Evolutionary conservation across 805 yeast species (phyloP).

Genomic region (Metschnikowia cerradonensis): DNA sequence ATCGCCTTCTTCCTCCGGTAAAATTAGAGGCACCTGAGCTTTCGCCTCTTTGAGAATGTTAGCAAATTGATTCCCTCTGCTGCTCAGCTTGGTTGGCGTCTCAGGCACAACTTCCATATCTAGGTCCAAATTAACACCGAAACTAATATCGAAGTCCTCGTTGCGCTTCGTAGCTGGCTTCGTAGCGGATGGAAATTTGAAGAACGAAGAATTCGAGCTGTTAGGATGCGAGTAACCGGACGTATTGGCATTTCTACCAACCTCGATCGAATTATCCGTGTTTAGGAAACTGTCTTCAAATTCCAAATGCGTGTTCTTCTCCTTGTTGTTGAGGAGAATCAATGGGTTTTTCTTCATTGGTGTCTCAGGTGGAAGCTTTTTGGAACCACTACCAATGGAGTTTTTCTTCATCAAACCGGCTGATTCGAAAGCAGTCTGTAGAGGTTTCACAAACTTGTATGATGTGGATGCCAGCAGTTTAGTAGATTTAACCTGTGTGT

Average conservation of each 20-base stretch:
- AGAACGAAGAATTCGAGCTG: conserved; percentile 32
- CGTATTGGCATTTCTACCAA: conserved; percentile 30
- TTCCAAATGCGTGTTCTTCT: conserved; percentile 9
- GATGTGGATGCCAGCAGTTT: conserved; percentile 21
- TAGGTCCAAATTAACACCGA: conserved; percentile 13
- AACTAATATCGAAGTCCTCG: conserved; percentile 20
- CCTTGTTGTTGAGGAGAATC: conserved; percentile 27
- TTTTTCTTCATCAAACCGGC: conserved; percentile 63
- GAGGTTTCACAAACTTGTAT: conserved; percentile 72
- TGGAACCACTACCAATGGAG: conserved; percentile 19
- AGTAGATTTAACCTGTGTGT: not conserved
- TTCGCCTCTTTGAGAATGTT: conserved; percentile 2
- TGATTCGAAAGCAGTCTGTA: conserved; percentile 78
- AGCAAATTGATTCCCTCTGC: conserved; percentile 13
- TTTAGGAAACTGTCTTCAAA: conserved; percentile 13
- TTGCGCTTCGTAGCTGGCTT: conserved; percentile 17
- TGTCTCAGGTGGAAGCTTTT: conserved; percentile 41
- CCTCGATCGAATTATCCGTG: conserved; percentile 30
- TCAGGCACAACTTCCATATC: conserved; percentile 25
- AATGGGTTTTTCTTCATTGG: conserved; percentile 42
- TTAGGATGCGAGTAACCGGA: conserved; percentile 21
- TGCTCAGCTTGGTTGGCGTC: conserved; percentile 34
- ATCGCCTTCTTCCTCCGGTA: conserved; percentile 7
- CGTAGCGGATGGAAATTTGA: conserved; percentile 24
- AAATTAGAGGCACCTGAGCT: conserved; percentile 1